Percentiles rank a stretch among this genome's conserved stretches.
These are phyloP conservation scores for Lyophyllum decastes DNA, from an alignment of 768 basidiomycete genomes.

Conservation along the genomic window DNA sequence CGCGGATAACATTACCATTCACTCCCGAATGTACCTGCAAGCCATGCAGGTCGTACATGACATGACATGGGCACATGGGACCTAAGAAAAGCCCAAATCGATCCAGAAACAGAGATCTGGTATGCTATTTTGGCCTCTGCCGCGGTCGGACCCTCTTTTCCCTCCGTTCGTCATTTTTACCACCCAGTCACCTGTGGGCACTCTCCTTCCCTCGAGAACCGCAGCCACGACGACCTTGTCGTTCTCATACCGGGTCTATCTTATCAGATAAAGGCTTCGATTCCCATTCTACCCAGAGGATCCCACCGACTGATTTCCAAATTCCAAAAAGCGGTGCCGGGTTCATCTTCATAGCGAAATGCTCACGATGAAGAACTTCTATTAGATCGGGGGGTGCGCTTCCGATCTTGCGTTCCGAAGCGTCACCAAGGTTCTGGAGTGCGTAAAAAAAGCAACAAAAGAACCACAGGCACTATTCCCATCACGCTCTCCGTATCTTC, in stretches of 20 bases:
- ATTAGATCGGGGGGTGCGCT: not conserved
- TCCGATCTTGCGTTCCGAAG: not conserved
- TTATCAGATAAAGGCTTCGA: not conserved
- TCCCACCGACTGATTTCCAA: too few relatives aligned
- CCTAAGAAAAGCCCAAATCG: not conserved
- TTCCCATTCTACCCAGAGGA: not conserved
- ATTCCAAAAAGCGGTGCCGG: not conserved
- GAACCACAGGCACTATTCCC: not conserved
- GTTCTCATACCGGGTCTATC: not conserved
- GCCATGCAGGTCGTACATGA: not conserved
- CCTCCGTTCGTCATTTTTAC: not conserved
- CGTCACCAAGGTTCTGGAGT: not conserved
- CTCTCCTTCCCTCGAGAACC: not conserved
- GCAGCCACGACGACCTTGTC: not conserved
- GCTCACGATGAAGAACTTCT: not conserved
- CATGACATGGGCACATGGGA: not conserved
- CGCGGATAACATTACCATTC: not conserved
- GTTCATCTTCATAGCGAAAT: not conserved
- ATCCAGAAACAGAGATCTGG: not conserved
- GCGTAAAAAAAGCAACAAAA: not conserved
- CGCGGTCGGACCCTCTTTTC: not conserved
- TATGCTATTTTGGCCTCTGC: not conserved
- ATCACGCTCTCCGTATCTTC: not conserved
- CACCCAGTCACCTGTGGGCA: not conserved
- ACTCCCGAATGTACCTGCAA: not conserved